Evolutionary conservation across 345 rosid species (phyloP), one percentile per base, ranked within the genome.

Genomic region (Camelina laxa): DNA sequence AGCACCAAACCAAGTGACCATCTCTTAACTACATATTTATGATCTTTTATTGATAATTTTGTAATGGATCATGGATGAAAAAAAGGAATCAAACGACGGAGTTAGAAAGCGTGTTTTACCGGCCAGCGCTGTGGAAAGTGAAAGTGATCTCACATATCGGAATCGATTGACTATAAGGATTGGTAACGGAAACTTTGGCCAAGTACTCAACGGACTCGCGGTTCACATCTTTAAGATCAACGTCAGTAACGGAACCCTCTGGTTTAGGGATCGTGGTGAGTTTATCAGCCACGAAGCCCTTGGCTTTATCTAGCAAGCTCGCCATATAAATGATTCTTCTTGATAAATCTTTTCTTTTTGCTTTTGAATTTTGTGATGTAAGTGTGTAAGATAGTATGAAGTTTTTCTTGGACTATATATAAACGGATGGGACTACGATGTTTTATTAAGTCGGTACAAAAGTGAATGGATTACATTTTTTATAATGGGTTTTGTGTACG

Each of bases 131-230:
- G 57, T 85, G 89, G 79, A 92, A 72, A 36, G 83, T 67, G 81
- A 83, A 92, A 41, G 67, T 70, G 82, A 89, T 80, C 79, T 89
- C 90, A 69, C 93, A 82, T 35, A 92, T 86, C 39, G 97, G 97
- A 60, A 92, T 53, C 3, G 93, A 9, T 64, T 76, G 79, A 22
- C 67, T 33, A 42, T 92, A 89, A 24, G 97, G 97, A 62, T 89
- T 92, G 31, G 77, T 78, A 42, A 89, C 87, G 6, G 91, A 70
- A 67, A 88, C 85, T 77, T 89, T 81, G 11, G 96, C 96, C 2
- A 39, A 58, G 75, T 87, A 89, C 65, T 85, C 87, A 44, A 86
- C 73, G 30, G 82, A 82, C 75, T 88, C 87, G 1, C 86, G 84
- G 81, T 84, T 84, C 55, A 89, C 84, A 65, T 77, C 65, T 64